Evolutionary conservation across 2,329 filamentous ascomycete species (phyloP).

Genomic region (Macroventuria anomochaeta): DNA sequence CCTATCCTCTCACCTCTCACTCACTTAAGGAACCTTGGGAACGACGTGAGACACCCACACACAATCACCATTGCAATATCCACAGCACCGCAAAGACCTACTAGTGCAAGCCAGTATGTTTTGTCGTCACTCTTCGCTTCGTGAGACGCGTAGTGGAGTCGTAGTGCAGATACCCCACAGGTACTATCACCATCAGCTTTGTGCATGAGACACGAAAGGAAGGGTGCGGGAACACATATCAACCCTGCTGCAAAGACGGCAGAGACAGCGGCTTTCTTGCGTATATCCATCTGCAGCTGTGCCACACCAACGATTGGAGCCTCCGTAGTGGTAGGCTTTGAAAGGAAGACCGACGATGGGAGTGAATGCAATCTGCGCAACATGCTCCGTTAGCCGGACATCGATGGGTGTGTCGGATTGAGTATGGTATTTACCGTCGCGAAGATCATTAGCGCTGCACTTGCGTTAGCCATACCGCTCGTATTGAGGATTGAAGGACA

Average conservation of each 20-base stretch:
- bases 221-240: neutral
- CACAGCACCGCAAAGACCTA: constrained; percentile 12
- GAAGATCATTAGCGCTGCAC: neutral
- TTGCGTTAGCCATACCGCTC: neutral
- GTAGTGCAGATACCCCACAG: neutral
- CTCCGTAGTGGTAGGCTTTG: constrained; percentile 4
- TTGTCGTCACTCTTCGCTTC: constrained; percentile 15
- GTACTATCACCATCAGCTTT: neutral
- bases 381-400: too few relatives aligned
- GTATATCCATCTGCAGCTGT: constrained; percentile 1
- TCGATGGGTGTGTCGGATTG: too few relatives aligned
- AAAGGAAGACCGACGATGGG: constrained; percentile 13
- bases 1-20: neutral
- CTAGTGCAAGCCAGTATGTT: constrained; percentile 19
- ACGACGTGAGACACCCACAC: constrained; percentile 22
- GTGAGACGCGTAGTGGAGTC: constrained; percentile 7
- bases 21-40: constrained; percentile 22
- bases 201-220: neutral
- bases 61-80: constrained; percentile 22
- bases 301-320: constrained; percentile 8
- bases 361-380: neutral
- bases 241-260: constrained; percentile 5
- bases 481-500: too few relatives aligned
- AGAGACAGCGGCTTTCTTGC: constrained; percentile 10
- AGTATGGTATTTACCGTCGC: neutral